Percentiles rank a stretch among this genome's conserved stretches.
These are phyloP conservation scores for Piloderma croceum DNA, from an alignment of 768 basidiomycete species.

Conservation along the genomic window DNA sequence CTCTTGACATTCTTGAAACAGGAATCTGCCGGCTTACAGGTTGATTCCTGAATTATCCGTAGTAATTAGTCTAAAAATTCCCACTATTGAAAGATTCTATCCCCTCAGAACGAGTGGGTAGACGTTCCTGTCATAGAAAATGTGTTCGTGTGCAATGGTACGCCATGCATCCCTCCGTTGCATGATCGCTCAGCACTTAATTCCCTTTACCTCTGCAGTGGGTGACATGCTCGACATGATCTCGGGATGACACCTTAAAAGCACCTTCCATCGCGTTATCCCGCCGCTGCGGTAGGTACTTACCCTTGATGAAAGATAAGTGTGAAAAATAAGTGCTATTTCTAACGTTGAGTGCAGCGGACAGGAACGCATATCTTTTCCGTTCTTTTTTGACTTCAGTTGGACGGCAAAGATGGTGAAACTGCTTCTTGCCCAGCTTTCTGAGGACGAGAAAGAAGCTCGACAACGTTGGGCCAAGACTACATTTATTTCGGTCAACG, in stretches of 20 bases:
- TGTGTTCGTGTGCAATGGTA: slow-evolving; percentile 2
- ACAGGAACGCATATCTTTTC: slow-evolving; percentile 11
- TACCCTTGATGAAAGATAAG: too few species aligned
- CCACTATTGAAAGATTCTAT: not conserved
- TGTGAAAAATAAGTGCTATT: too few species aligned
- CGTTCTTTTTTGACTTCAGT: slow-evolving; percentile 18
- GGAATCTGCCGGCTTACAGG: not conserved
- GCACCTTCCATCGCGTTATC: slow-evolving; percentile 2
- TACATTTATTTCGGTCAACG: slow-evolving; percentile 11
- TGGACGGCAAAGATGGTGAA: slow-evolving; percentile 10
- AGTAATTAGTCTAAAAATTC: not conserved
- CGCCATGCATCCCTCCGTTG: not conserved
- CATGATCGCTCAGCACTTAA: not conserved
- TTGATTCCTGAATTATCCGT: not conserved
- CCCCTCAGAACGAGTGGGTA: slow-evolving; percentile 3
- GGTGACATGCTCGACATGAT: slow-evolving; percentile 8
- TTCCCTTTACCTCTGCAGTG: not conserved
- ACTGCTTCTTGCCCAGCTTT: slow-evolving; percentile 11
- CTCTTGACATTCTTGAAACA: not conserved
- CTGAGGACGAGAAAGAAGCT: slow-evolving; percentile 2
- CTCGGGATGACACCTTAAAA: slow-evolving; percentile 1
- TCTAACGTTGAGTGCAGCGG: too few species aligned
- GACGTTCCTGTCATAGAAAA: slow-evolving; percentile 3
- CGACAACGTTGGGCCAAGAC: slow-evolving; percentile 7
- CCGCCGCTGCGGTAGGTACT: not conserved